Evolutionary conservation across 192 early-diverging fungal species (phyloP).

Genomic region (Glomus cerebriforme): DNA sequence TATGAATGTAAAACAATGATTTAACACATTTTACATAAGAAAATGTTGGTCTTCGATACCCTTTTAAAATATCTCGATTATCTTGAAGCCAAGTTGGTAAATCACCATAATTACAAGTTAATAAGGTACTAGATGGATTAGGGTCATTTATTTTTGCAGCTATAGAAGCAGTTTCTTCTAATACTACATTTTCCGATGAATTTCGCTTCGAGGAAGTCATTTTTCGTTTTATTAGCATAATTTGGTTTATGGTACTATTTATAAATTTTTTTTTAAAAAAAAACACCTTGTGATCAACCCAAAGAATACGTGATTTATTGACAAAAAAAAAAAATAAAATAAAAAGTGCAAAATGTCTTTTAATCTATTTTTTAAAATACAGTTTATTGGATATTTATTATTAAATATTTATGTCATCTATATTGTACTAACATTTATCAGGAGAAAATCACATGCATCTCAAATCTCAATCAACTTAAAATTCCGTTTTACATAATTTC

Average conservation of each 20-base stretch:
- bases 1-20: slow-evolving; percentile 33
- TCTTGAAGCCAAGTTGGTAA: slow-evolving; percentile 28
- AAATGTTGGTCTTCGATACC: slow-evolving; percentile 29
- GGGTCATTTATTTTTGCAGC: not conserved
- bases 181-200: not conserved
- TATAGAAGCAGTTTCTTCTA: not conserved
- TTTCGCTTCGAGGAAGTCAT: not conserved
- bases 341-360: too few relatives aligned
- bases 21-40: slow-evolving; percentile 25
- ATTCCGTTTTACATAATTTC: too few relatives aligned
- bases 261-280: not conserved
- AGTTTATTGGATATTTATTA: too few relatives aligned
- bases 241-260: not conserved
- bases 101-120: slow-evolving; percentile 27
- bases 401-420: too few relatives aligned
- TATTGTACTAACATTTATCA: too few relatives aligned
- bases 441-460: too few relatives aligned
- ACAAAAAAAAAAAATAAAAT: too few relatives aligned
- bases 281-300: not conserved
- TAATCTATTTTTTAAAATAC: too few relatives aligned
- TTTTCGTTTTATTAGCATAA: not conserved
- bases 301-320: too few relatives aligned
- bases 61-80: slow-evolving; percentile 27
- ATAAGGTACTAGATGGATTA: not conserved
- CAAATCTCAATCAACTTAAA: too few relatives aligned